Conservation (phyloP, 2,329 filamentous ascomycete genomes). For the Fonsecaea monophora region DNA sequence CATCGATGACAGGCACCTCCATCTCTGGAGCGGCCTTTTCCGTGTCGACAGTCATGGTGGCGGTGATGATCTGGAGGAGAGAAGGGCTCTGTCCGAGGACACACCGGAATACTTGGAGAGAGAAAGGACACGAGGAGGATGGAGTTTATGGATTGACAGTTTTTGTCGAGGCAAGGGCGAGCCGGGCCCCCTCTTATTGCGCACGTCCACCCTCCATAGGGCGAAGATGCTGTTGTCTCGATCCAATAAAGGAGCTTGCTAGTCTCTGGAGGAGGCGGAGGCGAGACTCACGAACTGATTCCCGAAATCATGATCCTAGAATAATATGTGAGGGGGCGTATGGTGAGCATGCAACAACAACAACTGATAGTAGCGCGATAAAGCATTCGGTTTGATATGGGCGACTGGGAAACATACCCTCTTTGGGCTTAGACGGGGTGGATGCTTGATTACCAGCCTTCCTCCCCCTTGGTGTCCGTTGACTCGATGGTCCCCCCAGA, state of each 20-base stretch:
- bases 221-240: constrained; percentile 11
- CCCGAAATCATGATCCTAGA: constrained; percentile 8
- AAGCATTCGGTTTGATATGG: constrained; percentile 17
- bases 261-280: constrained; percentile 5
- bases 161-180: background rate
- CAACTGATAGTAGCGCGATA: constrained; percentile 3
- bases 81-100: background rate
- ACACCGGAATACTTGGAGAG: background rate
- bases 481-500: background rate
- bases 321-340: background rate
- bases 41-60: constrained; percentile 28
- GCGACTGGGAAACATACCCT: constrained; percentile 11
- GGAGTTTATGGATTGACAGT: background rate
- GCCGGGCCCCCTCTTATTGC: background rate
- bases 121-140: background rate
- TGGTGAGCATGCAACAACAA: constrained; percentile 10
- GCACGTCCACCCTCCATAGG: background rate
- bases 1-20: constrained; percentile 28
- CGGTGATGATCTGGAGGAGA: background rate
- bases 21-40: constrained; percentile 26
- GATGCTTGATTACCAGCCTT: constrained; percentile 4
- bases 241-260: background rate
- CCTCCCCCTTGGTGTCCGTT: background rate
- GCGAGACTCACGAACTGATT: background rate
- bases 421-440: constrained; percentile 10